phyloP scores from a whole-genome alignment of 2,329 filamentous ascomycete species.

The Dactylellina cionopaga region DNA sequence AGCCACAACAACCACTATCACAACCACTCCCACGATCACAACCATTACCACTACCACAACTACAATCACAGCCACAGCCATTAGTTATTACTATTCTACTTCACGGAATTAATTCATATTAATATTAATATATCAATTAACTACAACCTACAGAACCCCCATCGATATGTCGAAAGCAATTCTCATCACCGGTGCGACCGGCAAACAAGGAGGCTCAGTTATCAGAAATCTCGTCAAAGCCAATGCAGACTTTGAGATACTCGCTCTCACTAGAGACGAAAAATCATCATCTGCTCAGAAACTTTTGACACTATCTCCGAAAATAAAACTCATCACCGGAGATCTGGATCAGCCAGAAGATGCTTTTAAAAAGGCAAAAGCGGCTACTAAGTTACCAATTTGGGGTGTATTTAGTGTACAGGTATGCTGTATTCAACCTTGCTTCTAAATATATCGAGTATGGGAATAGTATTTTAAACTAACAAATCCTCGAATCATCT shows the following conservation, averaged over 20 bases:
- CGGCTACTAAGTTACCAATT: conserved; percentile 61
- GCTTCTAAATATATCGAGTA: neutral
- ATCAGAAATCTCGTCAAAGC: conserved; percentile 62
- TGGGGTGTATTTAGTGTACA: conserved; percentile 74
- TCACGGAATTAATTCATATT: too few relatives aligned
- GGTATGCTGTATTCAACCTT: too few relatives aligned
- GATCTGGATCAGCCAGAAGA: conserved; percentile 66
- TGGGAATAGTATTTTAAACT: neutral
- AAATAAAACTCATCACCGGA: conserved; percentile 69
- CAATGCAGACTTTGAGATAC: conserved; percentile 64
- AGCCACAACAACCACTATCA: too few relatives aligned
- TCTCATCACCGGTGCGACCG: conserved; percentile 65
- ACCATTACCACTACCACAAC: too few relatives aligned
- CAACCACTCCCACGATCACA: too few relatives aligned
- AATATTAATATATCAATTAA: too few relatives aligned
- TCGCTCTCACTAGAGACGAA: conserved; percentile 70
- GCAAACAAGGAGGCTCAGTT: conserved; percentile 64
- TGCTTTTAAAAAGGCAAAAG: conserved; percentile 65
- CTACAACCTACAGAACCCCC: too few relatives aligned
- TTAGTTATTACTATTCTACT: too few relatives aligned
- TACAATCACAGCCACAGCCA: too few relatives aligned
- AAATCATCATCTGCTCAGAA: conserved; percentile 66
- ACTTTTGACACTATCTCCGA: conserved; percentile 63
- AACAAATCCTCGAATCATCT: neutral
- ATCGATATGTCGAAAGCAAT: conserved; percentile 55